Conservation (phyloP, 345 rosid genomes). For the Eucalyptus albens region DNA sequence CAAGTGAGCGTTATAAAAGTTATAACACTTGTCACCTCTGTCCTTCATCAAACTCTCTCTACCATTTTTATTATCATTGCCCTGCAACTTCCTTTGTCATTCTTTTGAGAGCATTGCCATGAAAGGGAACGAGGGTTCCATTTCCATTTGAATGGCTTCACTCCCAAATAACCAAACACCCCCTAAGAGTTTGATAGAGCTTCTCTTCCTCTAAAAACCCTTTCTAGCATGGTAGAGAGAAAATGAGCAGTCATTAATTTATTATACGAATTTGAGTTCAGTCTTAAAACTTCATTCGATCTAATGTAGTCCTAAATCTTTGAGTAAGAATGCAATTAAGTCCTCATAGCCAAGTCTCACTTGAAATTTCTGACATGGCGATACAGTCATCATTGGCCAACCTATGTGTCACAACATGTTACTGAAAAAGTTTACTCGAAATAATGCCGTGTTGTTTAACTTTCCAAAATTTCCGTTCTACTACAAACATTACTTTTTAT, state of each 20-base stretch:
- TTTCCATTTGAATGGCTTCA: neutral
- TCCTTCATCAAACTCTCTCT: neutral
- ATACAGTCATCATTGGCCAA: neutral
- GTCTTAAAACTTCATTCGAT: neutral
- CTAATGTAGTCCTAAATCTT: neutral
- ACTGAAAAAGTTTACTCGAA: neutral
- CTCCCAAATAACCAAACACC: neutral
- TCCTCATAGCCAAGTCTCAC: neutral
- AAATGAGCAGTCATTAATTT: neutral
- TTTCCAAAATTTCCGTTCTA: neutral
- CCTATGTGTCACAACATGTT: accelerated
- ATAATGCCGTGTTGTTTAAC: neutral
- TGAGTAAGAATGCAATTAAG: neutral
- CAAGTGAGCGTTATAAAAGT: neutral
- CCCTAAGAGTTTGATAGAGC: neutral
- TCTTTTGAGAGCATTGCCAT: neutral
- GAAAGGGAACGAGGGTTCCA: neutral
- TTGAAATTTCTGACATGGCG: accelerated
- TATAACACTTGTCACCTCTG: accelerated
- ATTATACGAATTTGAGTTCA: neutral
- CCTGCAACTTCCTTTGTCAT: neutral
- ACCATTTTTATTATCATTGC: neutral
- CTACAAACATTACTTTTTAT: neutral
- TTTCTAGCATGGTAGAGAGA: neutral
- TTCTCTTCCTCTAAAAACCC: neutral